A percentile compares a stretch with the other conserved stretches of the same genome.
phyloP scores from a whole-genome alignment of 2,329 filamentous ascomycete species.

The Alternaria gansuensis region DNA sequence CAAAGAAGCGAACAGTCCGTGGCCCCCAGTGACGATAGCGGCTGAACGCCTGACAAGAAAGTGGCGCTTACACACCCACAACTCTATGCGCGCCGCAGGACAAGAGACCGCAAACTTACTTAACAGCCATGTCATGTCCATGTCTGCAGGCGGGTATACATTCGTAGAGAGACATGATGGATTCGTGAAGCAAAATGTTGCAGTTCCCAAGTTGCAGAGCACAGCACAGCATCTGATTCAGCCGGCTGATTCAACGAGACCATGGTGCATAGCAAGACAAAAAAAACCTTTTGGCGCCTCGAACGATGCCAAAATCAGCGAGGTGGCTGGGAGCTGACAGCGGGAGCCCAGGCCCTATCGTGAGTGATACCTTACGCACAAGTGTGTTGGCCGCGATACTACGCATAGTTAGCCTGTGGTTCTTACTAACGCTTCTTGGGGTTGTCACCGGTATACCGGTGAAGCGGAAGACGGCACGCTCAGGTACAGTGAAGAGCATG shows the following conservation, averaged over 20 bases:
- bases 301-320: slow-evolving; percentile 1
- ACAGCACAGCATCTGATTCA: not conserved
- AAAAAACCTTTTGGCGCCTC: slow-evolving; percentile 3
- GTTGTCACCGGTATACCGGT: slow-evolving; percentile 17
- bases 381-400: slow-evolving; percentile 8
- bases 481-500: slow-evolving; percentile 13
- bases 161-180: not conserved
- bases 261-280: not conserved
- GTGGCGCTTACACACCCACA: slow-evolving; percentile 13
- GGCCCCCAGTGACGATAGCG: slow-evolving; percentile 19
- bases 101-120: not conserved
- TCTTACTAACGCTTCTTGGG: slow-evolving; percentile 9
- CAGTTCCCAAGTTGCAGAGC: not conserved
- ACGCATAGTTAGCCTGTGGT: slow-evolving; percentile 7
- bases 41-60: slow-evolving; percentile 4
- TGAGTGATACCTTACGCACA: slow-evolving; percentile 5
- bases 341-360: not conserved
- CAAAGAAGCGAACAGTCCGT: slow-evolving; percentile 4
- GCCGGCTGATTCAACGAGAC: not conserved
- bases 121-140: slow-evolving; percentile 2
- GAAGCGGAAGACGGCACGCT: slow-evolving; percentile 21
- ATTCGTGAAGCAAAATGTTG: not conserved
- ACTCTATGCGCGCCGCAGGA: slow-evolving; percentile 12
- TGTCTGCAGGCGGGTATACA: not conserved
- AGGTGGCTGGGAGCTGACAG: slow-evolving; percentile 15